phyloP scores from a whole-genome alignment of 352 stramenopile species.

The Pythium chondricola region DNA sequence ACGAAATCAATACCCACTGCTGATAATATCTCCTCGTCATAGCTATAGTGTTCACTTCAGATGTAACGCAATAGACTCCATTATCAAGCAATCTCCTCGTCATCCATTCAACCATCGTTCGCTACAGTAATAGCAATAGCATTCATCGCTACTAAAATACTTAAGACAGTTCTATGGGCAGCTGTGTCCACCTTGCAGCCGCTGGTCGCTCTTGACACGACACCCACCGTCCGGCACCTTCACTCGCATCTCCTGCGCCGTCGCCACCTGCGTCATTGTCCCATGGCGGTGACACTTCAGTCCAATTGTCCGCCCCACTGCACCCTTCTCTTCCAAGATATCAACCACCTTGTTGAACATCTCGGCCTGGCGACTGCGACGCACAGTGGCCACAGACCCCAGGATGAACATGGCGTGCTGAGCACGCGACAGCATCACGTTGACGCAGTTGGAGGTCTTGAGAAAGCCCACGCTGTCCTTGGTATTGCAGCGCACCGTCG shows the following conservation, averaged over 20 bases:
- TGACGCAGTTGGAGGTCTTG: conserved; percentile 59
- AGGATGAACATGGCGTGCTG: conserved; percentile 54
- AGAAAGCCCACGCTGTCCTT: conserved; percentile 66
- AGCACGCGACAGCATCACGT: conserved; percentile 58
- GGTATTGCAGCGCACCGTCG: conserved; percentile 54
- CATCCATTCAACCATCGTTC: no score
- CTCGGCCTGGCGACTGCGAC: conserved; percentile 24
- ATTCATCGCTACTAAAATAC: no score
- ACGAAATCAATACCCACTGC: no score
- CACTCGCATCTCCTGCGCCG: conserved; percentile 9
- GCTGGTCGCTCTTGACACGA: conserved; percentile 34
- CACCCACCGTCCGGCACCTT: conserved; percentile 72
- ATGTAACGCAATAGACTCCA: no score
- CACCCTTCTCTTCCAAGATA: conserved; percentile 37
- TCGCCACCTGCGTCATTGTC: conserved; percentile 22
- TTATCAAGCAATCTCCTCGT: no score
- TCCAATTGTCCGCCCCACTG: conserved; percentile 3
- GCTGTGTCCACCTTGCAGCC: conserved; percentile 40
- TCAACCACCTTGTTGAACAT: conserved; percentile 56
- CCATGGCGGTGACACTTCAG: conserved; percentile 25
- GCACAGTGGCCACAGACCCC: conserved; percentile 32
- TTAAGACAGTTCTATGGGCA: conserved; percentile 47
- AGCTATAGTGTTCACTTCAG: no score
- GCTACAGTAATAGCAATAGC: no score
- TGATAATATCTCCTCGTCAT: no score